A percentile compares a stretch with the other conserved stretches of the same genome.
Evolutionary conservation across 306 rosid species (phyloP).

Genomic region (Fragaria ananassa): DNA sequence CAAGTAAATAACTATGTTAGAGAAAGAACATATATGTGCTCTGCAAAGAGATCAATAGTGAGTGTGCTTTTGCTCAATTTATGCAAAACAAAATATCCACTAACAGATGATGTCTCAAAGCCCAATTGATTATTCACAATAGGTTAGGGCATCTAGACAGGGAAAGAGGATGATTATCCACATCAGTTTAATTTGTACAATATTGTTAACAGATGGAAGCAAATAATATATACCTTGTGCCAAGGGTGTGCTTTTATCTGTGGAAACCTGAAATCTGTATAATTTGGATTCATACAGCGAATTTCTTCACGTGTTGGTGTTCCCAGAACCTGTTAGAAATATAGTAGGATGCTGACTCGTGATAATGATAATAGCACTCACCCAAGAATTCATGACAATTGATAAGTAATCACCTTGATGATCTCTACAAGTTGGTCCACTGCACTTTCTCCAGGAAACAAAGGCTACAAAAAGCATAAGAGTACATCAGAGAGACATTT

Average conservation of each 20-base stretch:
- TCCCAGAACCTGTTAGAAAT: conserved; percentile 75
- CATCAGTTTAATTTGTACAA: conserved; percentile 11
- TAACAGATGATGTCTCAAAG: background rate
- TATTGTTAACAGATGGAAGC: conserved; percentile 13
- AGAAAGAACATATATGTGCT: background rate
- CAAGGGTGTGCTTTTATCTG: conserved; percentile 96
- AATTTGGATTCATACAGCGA: conserved; percentile 96
- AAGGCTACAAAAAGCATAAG: conserved; percentile 53
- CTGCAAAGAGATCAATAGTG: background rate
- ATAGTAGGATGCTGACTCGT: conserved; percentile 9
- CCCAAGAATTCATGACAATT: background rate
- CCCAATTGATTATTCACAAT: background rate
- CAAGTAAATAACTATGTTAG: background rate
- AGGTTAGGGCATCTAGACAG: background rate
- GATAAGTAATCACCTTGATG: conserved; percentile 57
- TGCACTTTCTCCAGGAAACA: conserved; percentile 94
- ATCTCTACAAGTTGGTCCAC: conserved; percentile 98
- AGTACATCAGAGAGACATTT: conserved; percentile 3
- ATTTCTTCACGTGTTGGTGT: conserved; percentile 98
- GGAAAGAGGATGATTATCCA: background rate
- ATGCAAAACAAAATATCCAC: background rate
- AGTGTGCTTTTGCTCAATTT: background rate
- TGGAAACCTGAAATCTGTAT: conserved; percentile 87
- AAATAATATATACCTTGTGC: conserved; percentile 73
- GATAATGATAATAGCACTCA: conserved; percentile 1